Base-by-base conservation (phyloP, 352 stramenopile species). In the Phytophthora sp. region DNA sequence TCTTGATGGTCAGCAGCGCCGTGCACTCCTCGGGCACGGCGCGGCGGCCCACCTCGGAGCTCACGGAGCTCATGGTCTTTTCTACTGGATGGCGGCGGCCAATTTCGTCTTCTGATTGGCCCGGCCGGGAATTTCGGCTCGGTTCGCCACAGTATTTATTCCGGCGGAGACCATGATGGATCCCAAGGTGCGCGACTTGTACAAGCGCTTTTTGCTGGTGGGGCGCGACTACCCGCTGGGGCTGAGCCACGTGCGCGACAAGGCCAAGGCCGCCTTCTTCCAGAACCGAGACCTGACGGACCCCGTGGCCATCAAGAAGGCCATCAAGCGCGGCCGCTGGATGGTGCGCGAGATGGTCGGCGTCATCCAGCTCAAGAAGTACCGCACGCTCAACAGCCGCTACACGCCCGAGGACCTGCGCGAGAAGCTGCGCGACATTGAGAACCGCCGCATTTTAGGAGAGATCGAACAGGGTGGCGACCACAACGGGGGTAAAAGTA, bases 281-380 rank as follows among this genome's bases (percentile, higher is more conserved):
- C 76, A 98, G 79, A 95, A 97, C 57, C 69, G 72, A 20, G 55
- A 90, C 11, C 66, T 97, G 32, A 62, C 48, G 15, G 81, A 92
- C 48, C 66, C 89, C 12, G 55, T 85, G 17, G 91, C 85, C 20
- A 76, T 99, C 46, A 94, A 95, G 63, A 96, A 96, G 45, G 93
- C 94, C n/a, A 90, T 99, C 31, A 89, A 88, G 41, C 87, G 83
- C 39, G 97, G 97, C 12, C 72, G 96, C 63, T 98, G 93, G 76
- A 97, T 97, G 83, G 89, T 98, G 35, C 74, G 92, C 39, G 97
- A 99, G 73, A 96, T 99, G 82, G 84, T 98, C 44, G 96, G 88
- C n/a, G 90, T 99, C 13, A 98, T 98, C 68, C 88, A 98, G 79
- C 77, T 99, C 24, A 98, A 99, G 65, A 99, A 99, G 68, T 99